These are phyloP conservation scores for Fonsecaea nubica DNA, from an alignment of 2,329 filamentous ascomycete species.

Conservation along the genomic window DNA sequence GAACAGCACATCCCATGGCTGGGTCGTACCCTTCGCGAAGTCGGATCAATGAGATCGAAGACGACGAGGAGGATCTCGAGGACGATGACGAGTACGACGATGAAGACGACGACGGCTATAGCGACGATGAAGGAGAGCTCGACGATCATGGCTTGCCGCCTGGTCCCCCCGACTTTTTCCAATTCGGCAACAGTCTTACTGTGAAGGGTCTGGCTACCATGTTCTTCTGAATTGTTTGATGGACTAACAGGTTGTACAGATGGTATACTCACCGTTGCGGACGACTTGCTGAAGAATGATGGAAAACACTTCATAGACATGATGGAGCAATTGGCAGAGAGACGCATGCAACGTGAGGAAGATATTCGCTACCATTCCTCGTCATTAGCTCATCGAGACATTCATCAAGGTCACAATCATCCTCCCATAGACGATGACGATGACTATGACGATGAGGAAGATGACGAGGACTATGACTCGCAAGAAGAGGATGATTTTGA, in stretches of 20 bases:
- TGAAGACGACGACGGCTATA: slow-evolving; percentile 72
- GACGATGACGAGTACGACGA: slow-evolving; percentile 61
- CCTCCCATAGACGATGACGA: slow-evolving; percentile 76
- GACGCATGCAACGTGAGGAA: slow-evolving; percentile 94
- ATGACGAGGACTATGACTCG: slow-evolving; percentile 68
- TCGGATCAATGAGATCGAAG: slow-evolving; percentile 66
- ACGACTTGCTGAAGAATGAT: slow-evolving; percentile 98
- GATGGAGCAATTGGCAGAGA: slow-evolving; percentile 99
- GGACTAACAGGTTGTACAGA: slow-evolving; percentile 57
- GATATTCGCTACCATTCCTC: slow-evolving; percentile 76
- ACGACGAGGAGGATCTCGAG: slow-evolving; percentile 63
- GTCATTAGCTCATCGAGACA: slow-evolving; percentile 61
- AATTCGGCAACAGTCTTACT: slow-evolving; percentile 95
- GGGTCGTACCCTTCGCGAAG: slow-evolving; percentile 65
- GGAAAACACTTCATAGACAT: slow-evolving; percentile 99
- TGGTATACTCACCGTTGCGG: slow-evolving; percentile 97
- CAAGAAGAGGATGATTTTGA: slow-evolving; percentile 70
- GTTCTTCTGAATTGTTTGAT: slow-evolving; percentile 5
- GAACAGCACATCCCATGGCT: slow-evolving; percentile 51
- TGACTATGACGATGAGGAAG: slow-evolving; percentile 77
- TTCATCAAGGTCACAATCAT: slow-evolving; percentile 76
- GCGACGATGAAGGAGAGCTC: slow-evolving; percentile 67
- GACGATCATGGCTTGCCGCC: slow-evolving; percentile 69
- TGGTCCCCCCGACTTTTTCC: slow-evolving; percentile 86
- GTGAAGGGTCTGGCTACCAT: slow-evolving; percentile 72